Percentiles rank a stretch among this genome's conserved stretches.
Conservation (phyloP, 2,329 filamentous ascomycete species). For the Colletotrichum lini region DNA sequence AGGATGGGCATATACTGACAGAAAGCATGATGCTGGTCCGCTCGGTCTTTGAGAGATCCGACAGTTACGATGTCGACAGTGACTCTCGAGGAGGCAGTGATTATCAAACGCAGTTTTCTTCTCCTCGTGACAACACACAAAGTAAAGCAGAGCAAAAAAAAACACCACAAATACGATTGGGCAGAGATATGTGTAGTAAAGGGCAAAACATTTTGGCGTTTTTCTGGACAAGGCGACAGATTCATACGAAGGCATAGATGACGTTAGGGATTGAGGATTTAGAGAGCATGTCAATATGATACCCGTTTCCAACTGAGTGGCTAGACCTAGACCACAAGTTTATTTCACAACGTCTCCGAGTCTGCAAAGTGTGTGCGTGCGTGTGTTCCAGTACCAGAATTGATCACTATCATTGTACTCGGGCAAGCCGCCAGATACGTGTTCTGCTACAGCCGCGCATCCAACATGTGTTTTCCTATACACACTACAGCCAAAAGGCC, state of each 20-base stretch:
- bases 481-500: slow-evolving; percentile 12
- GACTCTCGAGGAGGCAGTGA: not conserved
- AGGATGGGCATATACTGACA: slow-evolving; percentile 80
- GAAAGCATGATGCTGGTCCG: slow-evolving; percentile 23
- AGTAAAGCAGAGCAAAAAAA: not conserved
- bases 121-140: not conserved
- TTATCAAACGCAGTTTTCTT: not conserved
- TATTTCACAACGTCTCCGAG: not conserved
- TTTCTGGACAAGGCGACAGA: slow-evolving; percentile 1
- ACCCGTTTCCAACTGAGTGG: slow-evolving; percentile 27
- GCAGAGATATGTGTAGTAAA: slow-evolving; percentile 3
- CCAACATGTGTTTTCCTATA: slow-evolving; percentile 19
- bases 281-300: slow-evolving; percentile 31
- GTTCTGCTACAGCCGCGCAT: slow-evolving; percentile 19
- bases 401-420: slow-evolving; percentile 29
- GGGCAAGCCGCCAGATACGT: slow-evolving; percentile 14
- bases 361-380: not conserved
- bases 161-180: not conserved
- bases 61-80: not conserved
- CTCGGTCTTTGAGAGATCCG: not conserved
- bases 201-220: slow-evolving; percentile 16
- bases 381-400: slow-evolving; percentile 33
- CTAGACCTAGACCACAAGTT: not conserved
- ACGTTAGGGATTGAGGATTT: slow-evolving; percentile 16
- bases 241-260: slow-evolving; percentile 17